Conservation (phyloP, 345 rosid species). For the Lepidium sativum region DNA sequence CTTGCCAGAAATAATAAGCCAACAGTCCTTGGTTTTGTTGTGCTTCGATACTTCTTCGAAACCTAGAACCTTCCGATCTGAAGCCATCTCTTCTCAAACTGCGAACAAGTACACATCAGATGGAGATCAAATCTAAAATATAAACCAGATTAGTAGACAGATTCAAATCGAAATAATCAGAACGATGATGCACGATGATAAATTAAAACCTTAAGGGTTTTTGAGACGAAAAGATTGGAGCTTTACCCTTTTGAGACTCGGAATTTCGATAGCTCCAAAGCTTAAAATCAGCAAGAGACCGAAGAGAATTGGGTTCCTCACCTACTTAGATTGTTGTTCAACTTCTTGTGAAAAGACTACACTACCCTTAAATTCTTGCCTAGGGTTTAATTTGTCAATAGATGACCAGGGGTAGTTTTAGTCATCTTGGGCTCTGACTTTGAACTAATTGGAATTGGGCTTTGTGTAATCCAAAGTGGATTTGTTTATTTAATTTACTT, state of each 20-base stretch:
- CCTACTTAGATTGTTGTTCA: constrained; percentile 15
- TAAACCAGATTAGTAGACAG: background rate
- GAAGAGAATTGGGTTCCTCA: background rate
- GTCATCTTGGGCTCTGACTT: constrained; percentile 10
- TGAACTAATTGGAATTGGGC: background rate
- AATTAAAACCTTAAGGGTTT: background rate
- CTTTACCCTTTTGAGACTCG: background rate
- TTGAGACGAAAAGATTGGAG: background rate
- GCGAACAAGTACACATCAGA: constrained; percentile 18
- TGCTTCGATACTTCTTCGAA: constrained; percentile 78
- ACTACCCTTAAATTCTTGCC: background rate
- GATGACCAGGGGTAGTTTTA: constrained; percentile 15
- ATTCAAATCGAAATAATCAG: background rate
- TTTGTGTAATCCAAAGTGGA: background rate
- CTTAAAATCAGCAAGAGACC: constrained; percentile 6
- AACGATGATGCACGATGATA: background rate
- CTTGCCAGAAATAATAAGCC: constrained; percentile 88
- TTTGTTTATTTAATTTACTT: background rate
- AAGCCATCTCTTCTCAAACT: constrained; percentile 45
- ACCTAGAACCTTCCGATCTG: constrained; percentile 44
- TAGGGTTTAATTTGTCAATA: background rate
- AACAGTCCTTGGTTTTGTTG: constrained; percentile 81
- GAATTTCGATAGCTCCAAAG: constrained; percentile 18
- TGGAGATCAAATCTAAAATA: constrained; percentile 5
- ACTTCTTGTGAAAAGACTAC: background rate